Percentiles rank a stretch among this genome's conserved stretches.
These are phyloP conservation scores for Corylus heterophylla DNA, from an alignment of 306 rosid species.

Conservation along the genomic window DNA sequence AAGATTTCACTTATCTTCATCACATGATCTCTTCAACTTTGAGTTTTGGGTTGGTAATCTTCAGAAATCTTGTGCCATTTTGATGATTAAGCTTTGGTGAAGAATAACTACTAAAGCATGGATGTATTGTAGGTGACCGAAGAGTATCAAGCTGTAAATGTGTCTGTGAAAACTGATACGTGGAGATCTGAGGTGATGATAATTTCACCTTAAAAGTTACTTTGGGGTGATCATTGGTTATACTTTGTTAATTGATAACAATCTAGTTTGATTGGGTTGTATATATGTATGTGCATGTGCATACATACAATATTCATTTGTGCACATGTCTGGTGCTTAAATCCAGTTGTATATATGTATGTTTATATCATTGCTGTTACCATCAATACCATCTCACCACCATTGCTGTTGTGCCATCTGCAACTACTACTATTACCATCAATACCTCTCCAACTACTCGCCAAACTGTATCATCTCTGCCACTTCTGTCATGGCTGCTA, in stretches of 20 bases:
- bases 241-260: background rate
- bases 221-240: background rate
- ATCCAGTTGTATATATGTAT: background rate
- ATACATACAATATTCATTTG: no score
- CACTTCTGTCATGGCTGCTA: no score
- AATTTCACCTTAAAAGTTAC: conserved; percentile 19
- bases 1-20: conserved; percentile 58
- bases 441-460: no score
- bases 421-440: no score
- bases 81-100: conserved; percentile 23
- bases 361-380: no score
- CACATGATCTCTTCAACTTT: conserved; percentile 78
- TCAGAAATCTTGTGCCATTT: conserved; percentile 24
- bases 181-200: conserved; percentile 61
- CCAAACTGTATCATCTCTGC: no score
- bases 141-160: conserved; percentile 67
- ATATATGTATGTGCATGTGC: background rate
- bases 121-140: conserved; percentile 62
- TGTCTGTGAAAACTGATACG: conserved; percentile 50
- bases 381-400: no score
- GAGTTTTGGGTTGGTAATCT: conserved; percentile 81
- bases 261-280: background rate
- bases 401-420: no score
- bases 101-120: conserved; percentile 26
- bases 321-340: background rate